phyloP scores from a whole-genome alignment of 129 eudicot genomes.

The Heracleum sosnowskyi region DNA sequence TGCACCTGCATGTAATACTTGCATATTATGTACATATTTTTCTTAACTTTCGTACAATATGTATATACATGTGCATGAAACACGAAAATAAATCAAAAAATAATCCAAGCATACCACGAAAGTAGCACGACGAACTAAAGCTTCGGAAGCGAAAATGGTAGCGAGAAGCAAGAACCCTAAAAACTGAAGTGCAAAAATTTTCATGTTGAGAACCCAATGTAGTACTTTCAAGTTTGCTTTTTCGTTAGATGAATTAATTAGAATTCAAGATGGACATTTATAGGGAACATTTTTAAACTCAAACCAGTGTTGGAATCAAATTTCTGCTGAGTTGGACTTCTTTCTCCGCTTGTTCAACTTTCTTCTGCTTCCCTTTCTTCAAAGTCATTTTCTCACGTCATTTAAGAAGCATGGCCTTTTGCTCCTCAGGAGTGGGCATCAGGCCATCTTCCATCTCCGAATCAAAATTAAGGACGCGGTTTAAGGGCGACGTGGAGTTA shows the following conservation, averaged over 20 bases:
- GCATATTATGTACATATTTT: neutral
- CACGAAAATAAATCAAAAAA: neutral
- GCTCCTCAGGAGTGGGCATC: too few species aligned
- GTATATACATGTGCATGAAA: too few species aligned
- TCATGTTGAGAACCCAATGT: neutral
- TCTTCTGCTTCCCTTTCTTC: too few species aligned
- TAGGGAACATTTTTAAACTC: neutral
- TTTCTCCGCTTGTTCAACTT: too few species aligned
- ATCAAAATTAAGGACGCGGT: too few species aligned
- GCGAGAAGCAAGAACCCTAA: neutral
- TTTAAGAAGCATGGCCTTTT: too few species aligned
- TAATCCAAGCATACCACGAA: neutral
- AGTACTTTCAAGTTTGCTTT: neutral
- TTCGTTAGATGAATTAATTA: neutral
- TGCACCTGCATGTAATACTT: neutral
- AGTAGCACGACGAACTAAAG: constrained; percentile 5
- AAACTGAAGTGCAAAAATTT: neutral
- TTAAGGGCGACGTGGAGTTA: too few species aligned
- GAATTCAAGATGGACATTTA: neutral
- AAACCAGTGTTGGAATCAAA: too few species aligned
- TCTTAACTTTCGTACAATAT: neutral
- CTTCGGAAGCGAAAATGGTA: neutral
- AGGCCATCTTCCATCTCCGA: too few species aligned
- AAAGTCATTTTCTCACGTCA: too few species aligned
- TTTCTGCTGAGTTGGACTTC: too few species aligned